Conservation (phyloP, 176 grass and related monocot genomes). For the Cenchrus americanus region DNA sequence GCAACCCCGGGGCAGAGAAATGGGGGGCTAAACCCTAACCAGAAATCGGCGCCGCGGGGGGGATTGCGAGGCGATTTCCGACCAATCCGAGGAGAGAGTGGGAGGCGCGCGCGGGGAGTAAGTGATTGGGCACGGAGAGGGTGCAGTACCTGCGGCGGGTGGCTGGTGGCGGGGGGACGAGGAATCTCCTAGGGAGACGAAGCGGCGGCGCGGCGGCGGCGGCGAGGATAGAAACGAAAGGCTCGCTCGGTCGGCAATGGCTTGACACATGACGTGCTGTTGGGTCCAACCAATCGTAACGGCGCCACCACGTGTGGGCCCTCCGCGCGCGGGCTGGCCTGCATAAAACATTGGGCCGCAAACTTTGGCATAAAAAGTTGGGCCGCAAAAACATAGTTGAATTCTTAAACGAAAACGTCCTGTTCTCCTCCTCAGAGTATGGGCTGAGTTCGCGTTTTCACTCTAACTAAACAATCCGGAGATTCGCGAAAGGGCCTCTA, state of each 20-base stretch:
- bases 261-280: neutral
- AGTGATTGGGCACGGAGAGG: neutral
- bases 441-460: too few relatives aligned
- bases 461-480: too few relatives aligned
- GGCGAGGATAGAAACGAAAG: constrained; percentile 15
- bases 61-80: neutral
- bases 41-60: neutral
- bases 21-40: constrained; percentile 45
- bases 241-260: constrained; percentile 13
- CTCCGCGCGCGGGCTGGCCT: neutral
- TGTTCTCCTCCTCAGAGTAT: too few relatives aligned
- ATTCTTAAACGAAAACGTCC: too few relatives aligned
- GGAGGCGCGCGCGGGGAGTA: neutral
- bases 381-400: too few relatives aligned
- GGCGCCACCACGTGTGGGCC: neutral
- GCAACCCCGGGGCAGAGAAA: constrained; percentile 5
- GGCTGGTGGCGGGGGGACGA: neutral
- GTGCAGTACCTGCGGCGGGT: constrained; percentile 23
- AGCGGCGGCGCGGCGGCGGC: constrained; percentile 14
- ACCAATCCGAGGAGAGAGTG: neutral
- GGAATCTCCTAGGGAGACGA: neutral
- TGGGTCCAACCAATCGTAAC: constrained; percentile 29
- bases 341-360: too few relatives aligned
- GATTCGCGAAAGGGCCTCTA: too few relatives aligned
- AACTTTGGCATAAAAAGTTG: too few relatives aligned